phyloP scores from a whole-genome alignment of 345 rosid species.

The Murraya koenigii region DNA sequence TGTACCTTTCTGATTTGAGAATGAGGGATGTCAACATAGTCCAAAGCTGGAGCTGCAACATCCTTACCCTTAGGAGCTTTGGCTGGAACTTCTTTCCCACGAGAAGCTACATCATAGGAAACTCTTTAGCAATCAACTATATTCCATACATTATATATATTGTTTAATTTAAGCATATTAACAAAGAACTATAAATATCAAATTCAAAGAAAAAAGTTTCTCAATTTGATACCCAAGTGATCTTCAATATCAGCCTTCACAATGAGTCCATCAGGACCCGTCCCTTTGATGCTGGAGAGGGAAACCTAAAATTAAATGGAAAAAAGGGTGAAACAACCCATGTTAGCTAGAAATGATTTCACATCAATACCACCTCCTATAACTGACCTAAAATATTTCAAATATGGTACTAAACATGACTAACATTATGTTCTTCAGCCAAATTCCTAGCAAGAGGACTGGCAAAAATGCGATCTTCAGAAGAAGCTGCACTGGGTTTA shows the following conservation, averaged over 20 bases:
- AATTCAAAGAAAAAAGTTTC: neutral
- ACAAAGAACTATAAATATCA: neutral
- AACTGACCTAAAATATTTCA: neutral
- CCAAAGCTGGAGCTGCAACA: conserved; percentile 49
- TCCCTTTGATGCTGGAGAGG: conserved; percentile 84
- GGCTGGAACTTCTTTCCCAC: conserved; percentile 62
- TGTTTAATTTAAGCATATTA: neutral
- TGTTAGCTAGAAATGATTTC: conserved; percentile 1
- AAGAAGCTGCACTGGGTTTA: conserved; percentile 44
- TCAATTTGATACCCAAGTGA: conserved; percentile 59
- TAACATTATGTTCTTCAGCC: conserved; percentile 83
- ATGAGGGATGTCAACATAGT: conserved; percentile 88
- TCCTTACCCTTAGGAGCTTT: conserved; percentile 46
- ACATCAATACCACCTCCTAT: neutral
- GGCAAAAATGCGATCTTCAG: conserved; percentile 76
- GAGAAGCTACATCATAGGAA: conserved; percentile 53
- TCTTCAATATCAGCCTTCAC: conserved; percentile 95
- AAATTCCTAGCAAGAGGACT: conserved; percentile 88
- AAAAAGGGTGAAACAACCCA: conserved; percentile 11
- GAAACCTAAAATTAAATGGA: conserved; percentile 44
- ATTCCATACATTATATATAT: neutral
- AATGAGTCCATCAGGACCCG: conserved; percentile 85
- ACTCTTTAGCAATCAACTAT: conserved; percentile 10
- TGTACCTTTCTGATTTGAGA: conserved; percentile 91
- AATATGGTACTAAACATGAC: conserved; percentile 16